Evolutionary conservation across 2,329 filamentous ascomycete species (phyloP), one percentile per base, ranked within the genome.

Genomic region (Fusarium sp.): DNA sequence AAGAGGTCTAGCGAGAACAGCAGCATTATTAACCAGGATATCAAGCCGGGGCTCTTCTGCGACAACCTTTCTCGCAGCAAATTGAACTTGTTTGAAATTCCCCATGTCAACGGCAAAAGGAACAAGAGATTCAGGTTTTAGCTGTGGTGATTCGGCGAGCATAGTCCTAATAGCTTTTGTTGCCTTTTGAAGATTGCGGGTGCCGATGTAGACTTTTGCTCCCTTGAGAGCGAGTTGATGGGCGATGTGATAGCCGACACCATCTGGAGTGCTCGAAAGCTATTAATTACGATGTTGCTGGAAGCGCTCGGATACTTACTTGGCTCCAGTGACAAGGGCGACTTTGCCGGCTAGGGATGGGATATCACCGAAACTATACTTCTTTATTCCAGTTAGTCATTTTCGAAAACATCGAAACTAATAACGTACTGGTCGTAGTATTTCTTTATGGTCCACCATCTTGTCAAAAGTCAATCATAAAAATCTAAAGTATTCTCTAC

Each of bases 251-350:
- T 55, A 55, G 1, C 51, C 51, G 6, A 55, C 35, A 4, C 51
- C 51, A 10, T 55, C 51, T 28, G 51, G 35, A 11, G 51, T 55
- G 4, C 51, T 55, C 2, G 10, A 7, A 39, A 18, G 20, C 26
- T 26, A 10, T 33, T 6, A 26, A 31, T 7, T 28, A 12, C 0
- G 3, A 18, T 17, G 18, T 6, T 22, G 6, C 6, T 24, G 3
- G 3, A n/a, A 17, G 18, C 0, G n/a, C 10, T 0, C 7, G 0
- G 35, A 18, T n/a, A 41, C 33, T n/a, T 9, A 48, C 39, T 58
- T 58, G 18, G 31, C 55, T 28, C 39, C 39, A 28, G 39, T 48
- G 14, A 58, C 55, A 2, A 48, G 41, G 11, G 55, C 55, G 1
- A 58, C 55, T 45, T 58, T 48, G n/a, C 31, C 39, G 15, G 13